phyloP scores from a whole-genome alignment of 2,329 filamentous ascomycete genomes.

The Diaporthe helianthi region DNA sequence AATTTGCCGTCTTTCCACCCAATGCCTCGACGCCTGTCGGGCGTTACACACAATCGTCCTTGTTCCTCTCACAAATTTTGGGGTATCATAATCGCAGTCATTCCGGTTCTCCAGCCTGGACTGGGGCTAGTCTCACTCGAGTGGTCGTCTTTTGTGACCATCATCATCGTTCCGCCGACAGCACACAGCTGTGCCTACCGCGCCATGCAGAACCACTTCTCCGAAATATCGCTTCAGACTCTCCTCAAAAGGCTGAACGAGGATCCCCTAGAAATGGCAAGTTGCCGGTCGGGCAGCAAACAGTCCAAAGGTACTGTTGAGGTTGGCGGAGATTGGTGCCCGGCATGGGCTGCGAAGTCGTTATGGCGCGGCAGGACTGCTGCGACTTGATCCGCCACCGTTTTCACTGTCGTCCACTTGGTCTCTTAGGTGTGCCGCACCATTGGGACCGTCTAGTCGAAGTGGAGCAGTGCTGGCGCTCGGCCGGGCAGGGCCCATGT shows the following conservation, averaged over 20 bases:
- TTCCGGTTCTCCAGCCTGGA: background rate
- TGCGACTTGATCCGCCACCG: conserved; percentile 28
- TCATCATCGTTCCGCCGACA: background rate
- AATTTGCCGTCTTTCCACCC: conserved; percentile 16
- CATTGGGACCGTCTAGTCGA: conserved; percentile 18
- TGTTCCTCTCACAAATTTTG: background rate
- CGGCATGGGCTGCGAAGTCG: background rate
- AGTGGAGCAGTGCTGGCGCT: conserved; percentile 30
- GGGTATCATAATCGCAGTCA: conserved; percentile 24
- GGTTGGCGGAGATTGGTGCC: background rate
- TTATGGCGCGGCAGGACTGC: conserved; percentile 26
- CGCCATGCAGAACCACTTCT: background rate
- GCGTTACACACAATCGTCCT: background rate
- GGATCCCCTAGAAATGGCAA: background rate
- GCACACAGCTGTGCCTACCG: background rate
- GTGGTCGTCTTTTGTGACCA: conserved; percentile 1
- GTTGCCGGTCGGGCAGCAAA: background rate
- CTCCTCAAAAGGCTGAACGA: background rate
- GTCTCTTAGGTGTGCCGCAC: background rate
- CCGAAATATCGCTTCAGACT: background rate
- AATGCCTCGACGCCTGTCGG: background rate
- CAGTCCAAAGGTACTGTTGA: background rate
- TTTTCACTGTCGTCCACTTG: conserved; percentile 22
- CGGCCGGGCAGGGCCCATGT: conserved; percentile 21
- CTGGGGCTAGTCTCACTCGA: background rate